Evolutionary conservation across 225 moss, liverwort and hornwort genomes (phyloP).

Genomic region (Physcomitrellopsis africana): DNA sequence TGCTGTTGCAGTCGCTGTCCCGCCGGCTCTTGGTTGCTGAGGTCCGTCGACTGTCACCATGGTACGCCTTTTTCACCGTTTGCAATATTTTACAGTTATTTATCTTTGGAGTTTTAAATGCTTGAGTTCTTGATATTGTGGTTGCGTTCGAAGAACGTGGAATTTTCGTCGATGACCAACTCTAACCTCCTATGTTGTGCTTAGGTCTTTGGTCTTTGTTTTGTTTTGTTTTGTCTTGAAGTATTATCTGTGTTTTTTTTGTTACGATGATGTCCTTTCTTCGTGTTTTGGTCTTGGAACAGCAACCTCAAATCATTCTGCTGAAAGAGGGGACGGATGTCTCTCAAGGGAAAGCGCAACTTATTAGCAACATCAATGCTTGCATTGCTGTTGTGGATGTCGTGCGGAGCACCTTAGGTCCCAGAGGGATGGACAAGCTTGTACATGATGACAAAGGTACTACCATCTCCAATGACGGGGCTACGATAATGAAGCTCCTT

Average conservation of each 20-base stretch:
- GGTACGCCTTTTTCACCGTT: constrained; percentile 1
- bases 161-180: neutral
- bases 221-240: too few species aligned
- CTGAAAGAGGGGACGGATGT: constrained; percentile 98
- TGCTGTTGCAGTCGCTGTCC: neutral
- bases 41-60: constrained; percentile 20
- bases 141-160: neutral
- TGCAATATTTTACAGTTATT: neutral
- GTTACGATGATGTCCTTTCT: constrained; percentile 1
- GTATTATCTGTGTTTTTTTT: neutral
- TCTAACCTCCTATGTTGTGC: neutral
- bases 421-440: constrained; percentile 98
- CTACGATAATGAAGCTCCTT: constrained; percentile 98
- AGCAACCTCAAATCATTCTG: constrained; percentile 99
- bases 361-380: constrained; percentile 99
- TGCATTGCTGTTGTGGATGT: constrained; percentile 98
- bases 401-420: constrained; percentile 88
- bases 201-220: neutral
- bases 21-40: neutral
- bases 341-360: constrained; percentile 96
- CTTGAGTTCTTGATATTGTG: neutral
- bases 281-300: constrained; percentile 26
- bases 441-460: constrained; percentile 94
- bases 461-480: constrained; percentile 97
- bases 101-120: neutral